These are phyloP conservation scores for Sarcocystis neurona DNA, from an alignment of 169 alveolate genomes.

Conservation along the genomic window DNA sequence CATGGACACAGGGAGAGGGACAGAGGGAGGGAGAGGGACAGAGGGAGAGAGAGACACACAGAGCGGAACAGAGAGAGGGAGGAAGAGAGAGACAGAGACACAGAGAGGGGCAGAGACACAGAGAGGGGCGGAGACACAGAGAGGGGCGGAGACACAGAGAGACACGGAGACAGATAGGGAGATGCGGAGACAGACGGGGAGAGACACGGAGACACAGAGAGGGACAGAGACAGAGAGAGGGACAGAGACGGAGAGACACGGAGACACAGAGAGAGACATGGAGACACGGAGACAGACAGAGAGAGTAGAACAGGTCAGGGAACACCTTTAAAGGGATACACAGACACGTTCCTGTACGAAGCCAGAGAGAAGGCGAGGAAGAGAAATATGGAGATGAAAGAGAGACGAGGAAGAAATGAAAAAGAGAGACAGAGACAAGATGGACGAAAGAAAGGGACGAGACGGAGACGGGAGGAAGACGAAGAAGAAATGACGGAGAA, in stretches of 20 bases:
- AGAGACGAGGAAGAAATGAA: not conserved
- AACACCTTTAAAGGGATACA: not conserved
- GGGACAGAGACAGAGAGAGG: not conserved
- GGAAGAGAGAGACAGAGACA: not conserved
- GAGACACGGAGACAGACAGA: not conserved
- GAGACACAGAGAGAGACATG: not conserved
- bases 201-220: not conserved
- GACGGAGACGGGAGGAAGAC: not conserved
- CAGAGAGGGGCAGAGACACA: not conserved
- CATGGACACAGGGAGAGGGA: not conserved
- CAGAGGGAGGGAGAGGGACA: not conserved
- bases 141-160: not conserved
- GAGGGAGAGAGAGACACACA: not conserved
- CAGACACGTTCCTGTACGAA: not conserved
- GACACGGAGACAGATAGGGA: not conserved
- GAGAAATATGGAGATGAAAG: not conserved
- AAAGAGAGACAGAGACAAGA: not conserved
- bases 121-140: constrained; percentile 1
- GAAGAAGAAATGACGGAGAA: not conserved
- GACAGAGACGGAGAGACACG: not conserved
- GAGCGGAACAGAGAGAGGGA: not conserved
- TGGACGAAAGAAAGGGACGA: not conserved
- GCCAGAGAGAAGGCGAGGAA: not conserved
- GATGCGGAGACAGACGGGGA: not conserved
- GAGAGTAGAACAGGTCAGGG: not conserved